These are phyloP conservation scores for Crataegus laevigata DNA, from an alignment of 306 rosid genomes.

Conservation along the genomic window DNA sequence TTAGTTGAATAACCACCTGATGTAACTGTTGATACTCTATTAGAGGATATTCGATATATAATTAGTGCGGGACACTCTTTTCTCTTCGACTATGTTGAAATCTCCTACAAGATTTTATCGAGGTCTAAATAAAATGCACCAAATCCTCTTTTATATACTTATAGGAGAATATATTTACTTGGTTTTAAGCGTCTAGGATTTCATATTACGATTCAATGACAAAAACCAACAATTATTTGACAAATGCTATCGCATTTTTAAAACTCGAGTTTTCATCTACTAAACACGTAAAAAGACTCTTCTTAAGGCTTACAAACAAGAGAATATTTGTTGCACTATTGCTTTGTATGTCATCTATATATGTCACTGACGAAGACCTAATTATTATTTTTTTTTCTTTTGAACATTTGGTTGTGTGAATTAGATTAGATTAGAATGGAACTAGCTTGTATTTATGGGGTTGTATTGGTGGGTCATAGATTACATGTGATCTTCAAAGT, in stretches of 20 bases:
- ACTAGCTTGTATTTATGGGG: background rate
- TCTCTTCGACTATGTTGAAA: no score
- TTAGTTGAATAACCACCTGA: no score
- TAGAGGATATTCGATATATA: no score
- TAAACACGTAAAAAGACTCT: background rate
- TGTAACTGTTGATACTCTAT: no score
- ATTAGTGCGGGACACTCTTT: no score
- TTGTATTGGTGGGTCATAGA: conserved; percentile 11
- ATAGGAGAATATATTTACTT: background rate
- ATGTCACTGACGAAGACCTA: background rate
- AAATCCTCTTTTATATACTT: no score
- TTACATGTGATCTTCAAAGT: conserved; percentile 24
- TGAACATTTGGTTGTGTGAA: background rate
- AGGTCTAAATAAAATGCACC: no score
- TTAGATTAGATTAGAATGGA: background rate
- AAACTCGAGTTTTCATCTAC: background rate
- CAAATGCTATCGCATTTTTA: no score
- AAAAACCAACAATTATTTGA: no score
- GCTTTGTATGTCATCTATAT: background rate
- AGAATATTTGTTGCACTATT: background rate
- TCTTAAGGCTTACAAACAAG: background rate
- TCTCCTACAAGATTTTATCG: no score
- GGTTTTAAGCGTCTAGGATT: no score
- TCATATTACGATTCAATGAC: no score
- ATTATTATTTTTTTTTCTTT: background rate